phyloP scores from a whole-genome alignment of 73 alveolate genomes.

The Blepharisma japonicum region DNA sequence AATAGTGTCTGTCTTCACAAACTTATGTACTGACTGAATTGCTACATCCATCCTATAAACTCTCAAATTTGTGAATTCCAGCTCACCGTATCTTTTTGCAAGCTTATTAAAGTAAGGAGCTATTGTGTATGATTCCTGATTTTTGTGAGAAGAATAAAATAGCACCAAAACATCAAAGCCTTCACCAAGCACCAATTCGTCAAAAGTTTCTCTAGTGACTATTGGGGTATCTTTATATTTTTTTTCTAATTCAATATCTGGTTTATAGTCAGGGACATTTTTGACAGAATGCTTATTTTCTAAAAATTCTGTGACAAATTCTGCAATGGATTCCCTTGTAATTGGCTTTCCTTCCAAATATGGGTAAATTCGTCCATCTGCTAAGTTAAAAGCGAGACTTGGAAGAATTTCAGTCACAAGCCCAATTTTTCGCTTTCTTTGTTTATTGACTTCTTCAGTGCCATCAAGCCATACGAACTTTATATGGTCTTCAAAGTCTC shows the following conservation, averaged over 20 bases:
- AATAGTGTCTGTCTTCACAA: not conserved
- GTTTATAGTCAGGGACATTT: not conserved
- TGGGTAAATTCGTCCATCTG: constrained; percentile 20
- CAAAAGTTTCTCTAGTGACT: not conserved
- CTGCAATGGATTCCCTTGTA: not conserved
- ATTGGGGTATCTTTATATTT: not conserved
- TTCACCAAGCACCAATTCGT: not conserved
- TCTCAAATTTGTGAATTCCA: not conserved
- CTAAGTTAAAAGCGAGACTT: constrained; percentile 7
- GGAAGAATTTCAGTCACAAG: constrained; percentile 19
- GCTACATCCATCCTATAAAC: not conserved
- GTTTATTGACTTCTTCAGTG: not conserved
- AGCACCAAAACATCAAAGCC: constrained; percentile 17
- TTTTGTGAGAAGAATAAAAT: constrained; percentile 15
- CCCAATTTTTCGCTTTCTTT: not conserved
- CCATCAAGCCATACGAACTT: constrained; percentile 11
- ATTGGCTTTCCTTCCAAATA: not conserved
- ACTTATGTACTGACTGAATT: not conserved
- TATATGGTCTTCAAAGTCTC: constrained; percentile 8
- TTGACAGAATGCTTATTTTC: constrained; percentile 2
- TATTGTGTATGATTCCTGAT: not conserved
- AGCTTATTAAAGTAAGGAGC: constrained; percentile 17
- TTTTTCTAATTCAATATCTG: not conserved
- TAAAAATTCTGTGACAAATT: not conserved
- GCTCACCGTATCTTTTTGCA: not conserved